Evolutionary conservation across 75 land plant genomes (phyloP).

Genomic region (Picea sitchensis): DNA sequence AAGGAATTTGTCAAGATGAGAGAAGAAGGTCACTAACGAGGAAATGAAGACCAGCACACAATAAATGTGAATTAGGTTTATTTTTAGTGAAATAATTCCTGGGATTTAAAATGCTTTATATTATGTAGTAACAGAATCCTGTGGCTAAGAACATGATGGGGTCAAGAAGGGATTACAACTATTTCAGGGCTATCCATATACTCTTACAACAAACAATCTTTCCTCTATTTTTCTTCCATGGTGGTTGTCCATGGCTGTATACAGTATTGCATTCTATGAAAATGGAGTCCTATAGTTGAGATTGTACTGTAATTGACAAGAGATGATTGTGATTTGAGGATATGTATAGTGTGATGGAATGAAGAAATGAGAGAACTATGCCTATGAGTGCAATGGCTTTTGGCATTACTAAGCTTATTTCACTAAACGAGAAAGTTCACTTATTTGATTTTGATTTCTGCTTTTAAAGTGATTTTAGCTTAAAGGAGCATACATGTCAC

Average conservation of each 20-base stretch:
- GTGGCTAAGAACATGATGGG: background rate
- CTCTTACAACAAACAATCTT: background rate
- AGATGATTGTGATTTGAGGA: constrained; percentile 3
- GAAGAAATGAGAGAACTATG: background rate
- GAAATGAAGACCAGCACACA: background rate
- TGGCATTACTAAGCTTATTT: too few species aligned
- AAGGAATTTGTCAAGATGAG: background rate
- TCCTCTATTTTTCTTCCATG: background rate
- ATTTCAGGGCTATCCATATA: background rate
- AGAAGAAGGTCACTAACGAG: background rate
- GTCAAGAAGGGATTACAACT: background rate
- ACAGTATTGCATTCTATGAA: background rate
- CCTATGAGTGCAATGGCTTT: background rate
- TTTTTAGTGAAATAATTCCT: background rate
- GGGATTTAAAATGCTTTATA: background rate
- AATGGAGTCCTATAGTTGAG: background rate
- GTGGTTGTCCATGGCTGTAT: background rate
- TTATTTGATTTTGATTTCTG: background rate
- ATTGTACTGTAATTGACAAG: background rate
- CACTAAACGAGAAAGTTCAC: background rate
- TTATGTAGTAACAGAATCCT: background rate
- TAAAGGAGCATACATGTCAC: background rate
- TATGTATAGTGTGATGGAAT: constrained; percentile 1
- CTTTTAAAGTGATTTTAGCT: background rate
- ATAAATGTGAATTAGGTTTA: background rate